These are phyloP conservation scores for Tetrapyrgos nigripes DNA, from an alignment of 1,284 basidiomycete species.

Conservation along the genomic window DNA sequence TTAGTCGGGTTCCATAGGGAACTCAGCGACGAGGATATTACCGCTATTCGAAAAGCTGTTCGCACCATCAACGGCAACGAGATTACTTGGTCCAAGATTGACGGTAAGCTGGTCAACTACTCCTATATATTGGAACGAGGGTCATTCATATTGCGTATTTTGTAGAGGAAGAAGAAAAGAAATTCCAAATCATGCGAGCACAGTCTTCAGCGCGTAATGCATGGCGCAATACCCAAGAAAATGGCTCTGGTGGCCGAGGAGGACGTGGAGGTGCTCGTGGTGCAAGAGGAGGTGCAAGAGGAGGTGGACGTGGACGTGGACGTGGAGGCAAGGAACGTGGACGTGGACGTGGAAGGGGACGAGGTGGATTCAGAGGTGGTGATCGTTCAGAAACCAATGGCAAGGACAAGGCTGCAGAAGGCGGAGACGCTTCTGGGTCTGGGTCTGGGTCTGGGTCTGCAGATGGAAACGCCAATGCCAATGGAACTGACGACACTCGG, in stretches of 20 bases:
- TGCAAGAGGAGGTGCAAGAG: slow-evolving; percentile 46
- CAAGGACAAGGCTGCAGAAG: slow-evolving; percentile 24
- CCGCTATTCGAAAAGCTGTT: slow-evolving; percentile 65
- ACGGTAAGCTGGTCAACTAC: slow-evolving; percentile 50
- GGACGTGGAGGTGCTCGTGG: slow-evolving; percentile 49
- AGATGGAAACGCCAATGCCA: slow-evolving; percentile 33
- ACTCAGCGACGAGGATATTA: slow-evolving; percentile 71
- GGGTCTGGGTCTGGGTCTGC: slow-evolving; percentile 15
- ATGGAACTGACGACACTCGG: no score
- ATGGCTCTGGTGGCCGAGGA: slow-evolving; percentile 41
- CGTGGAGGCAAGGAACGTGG: slow-evolving; percentile 45
- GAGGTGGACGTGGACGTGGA: slow-evolving; percentile 34
- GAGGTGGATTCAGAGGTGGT: slow-evolving; percentile 50
- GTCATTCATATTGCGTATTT: background rate
- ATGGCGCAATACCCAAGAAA: slow-evolving; percentile 38
- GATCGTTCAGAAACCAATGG: slow-evolving; percentile 38
- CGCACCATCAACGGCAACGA: slow-evolving; percentile 67
- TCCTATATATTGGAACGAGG: background rate
- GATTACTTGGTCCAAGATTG: slow-evolving; percentile 65
- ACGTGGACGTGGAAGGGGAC: slow-evolving; percentile 45
- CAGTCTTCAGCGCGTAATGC: slow-evolving; percentile 64
- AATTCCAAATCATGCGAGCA: slow-evolving; percentile 75
- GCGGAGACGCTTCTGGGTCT: slow-evolving; percentile 29
- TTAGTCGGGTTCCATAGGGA: slow-evolving; percentile 79
- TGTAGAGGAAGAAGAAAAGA: slow-evolving; percentile 67